These are phyloP conservation scores for Drosera capensis DNA, from an alignment of 148 eudicot species.

Conservation along the genomic window DNA sequence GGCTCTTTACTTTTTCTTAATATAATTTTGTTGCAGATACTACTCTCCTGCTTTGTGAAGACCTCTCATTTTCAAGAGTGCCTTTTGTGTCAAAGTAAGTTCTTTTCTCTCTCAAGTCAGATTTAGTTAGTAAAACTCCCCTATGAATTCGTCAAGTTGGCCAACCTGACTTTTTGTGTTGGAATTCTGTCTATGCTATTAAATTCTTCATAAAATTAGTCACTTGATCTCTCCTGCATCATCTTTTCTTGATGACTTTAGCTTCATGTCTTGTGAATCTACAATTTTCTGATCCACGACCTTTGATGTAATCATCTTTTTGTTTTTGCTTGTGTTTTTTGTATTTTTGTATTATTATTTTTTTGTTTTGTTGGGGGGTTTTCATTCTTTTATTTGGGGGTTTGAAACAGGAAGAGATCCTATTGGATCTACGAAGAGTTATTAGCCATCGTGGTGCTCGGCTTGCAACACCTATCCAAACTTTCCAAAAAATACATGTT, in stretches of 20 bases:
- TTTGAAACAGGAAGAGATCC: constrained; percentile 65
- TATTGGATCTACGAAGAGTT: constrained; percentile 80
- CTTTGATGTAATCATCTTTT: too few relatives aligned
- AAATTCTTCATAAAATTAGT: too few relatives aligned
- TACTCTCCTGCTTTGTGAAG: constrained; percentile 87
- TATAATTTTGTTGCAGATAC: constrained; percentile 39
- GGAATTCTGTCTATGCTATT: too few relatives aligned
- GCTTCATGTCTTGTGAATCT: too few relatives aligned
- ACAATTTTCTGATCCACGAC: too few relatives aligned
- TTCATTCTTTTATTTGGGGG: not conserved
- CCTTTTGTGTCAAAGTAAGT: constrained; percentile 65
- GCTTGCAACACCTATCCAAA: constrained; percentile 89
- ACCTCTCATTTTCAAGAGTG: constrained; percentile 81
- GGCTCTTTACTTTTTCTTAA: not conserved
- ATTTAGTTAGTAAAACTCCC: too few relatives aligned
- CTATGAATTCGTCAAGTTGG: too few relatives aligned
- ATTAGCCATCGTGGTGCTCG: constrained; percentile 77
- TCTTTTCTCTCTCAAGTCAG: constrained; percentile 4
- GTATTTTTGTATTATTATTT: too few relatives aligned
- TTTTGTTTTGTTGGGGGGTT: not conserved
- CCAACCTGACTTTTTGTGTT: too few relatives aligned
- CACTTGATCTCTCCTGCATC: too few relatives aligned
- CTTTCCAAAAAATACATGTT: constrained; percentile 65
- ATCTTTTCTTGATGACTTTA: too few relatives aligned
- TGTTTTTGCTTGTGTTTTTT: too few relatives aligned